These are phyloP conservation scores for Mimosa bimucronata DNA, from an alignment of 306 rosid genomes.

Conservation along the genomic window DNA sequence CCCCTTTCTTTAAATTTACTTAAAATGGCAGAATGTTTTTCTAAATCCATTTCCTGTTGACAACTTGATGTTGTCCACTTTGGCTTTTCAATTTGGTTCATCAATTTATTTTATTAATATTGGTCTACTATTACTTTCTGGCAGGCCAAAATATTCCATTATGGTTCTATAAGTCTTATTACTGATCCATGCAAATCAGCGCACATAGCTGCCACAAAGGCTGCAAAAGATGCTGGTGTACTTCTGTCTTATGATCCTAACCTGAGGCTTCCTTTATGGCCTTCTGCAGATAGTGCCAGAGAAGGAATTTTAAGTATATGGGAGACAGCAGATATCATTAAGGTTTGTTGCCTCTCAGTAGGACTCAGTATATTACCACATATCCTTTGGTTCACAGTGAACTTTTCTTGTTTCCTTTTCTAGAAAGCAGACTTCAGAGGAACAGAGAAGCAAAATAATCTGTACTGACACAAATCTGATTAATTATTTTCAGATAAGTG, in stretches of 20 bases:
- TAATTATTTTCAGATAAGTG: conserved; percentile 64
- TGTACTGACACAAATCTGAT: conserved; percentile 36
- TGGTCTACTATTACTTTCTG: conserved; percentile 38
- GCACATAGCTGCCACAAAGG: conserved; percentile 88
- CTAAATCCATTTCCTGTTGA: conserved; percentile 25
- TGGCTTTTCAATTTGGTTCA: conserved; percentile 15
- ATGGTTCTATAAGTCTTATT: conserved; percentile 95
- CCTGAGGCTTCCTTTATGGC: conserved; percentile 96
- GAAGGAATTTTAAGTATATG: conserved; percentile 95
- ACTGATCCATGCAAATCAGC: conserved; percentile 97
- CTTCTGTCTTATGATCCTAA: conserved; percentile 92
- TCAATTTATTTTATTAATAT: conserved; percentile 24
- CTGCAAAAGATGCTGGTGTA: conserved; percentile 91
- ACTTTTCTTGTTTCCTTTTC: conserved; percentile 31
- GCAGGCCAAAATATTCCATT: conserved; percentile 91
- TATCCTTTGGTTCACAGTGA: conserved; percentile 26
- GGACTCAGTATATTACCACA: conserved; percentile 26
- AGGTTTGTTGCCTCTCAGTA: conserved; percentile 51
- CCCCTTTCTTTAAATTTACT: no score
- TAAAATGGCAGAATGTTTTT: conserved; percentile 19
- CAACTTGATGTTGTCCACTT: conserved; percentile 15
- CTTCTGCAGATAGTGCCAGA: conserved; percentile 87
- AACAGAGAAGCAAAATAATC: conserved; percentile 17
- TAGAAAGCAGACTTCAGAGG: conserved; percentile 4
- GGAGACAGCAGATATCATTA: conserved; percentile 89